Base-by-base conservation (phyloP, 441 rosid species). In the Geranium incanum region DNA sequence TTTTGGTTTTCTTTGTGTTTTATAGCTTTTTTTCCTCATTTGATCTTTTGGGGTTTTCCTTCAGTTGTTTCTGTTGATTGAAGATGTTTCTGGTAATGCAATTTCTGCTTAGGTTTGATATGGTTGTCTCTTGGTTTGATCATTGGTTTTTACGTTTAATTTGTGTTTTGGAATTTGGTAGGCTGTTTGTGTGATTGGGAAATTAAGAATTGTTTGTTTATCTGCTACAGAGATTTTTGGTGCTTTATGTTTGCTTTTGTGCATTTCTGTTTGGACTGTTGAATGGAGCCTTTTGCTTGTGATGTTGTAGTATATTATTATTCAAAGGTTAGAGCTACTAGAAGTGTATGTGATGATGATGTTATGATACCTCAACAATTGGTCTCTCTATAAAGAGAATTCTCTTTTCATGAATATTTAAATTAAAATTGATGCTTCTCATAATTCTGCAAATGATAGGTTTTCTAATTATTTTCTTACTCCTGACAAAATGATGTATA, bases 1-100 rank as follows among this genome's bases (percentile, higher is more conserved):
- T 78, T 78, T 71, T n/a, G 52, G 60, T 18, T 3, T 60, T 1
- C 13, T 60, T 11, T 60, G 28, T 6, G 57, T 12, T 15, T 13
- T 52, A 18, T 6, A n/a, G 60, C 6, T 52, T 52, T 18, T 16
- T 52, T 52, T 52, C 15, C 60, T 18, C 43, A 15, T 36, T 8
- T 67, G 57, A 21, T 4, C 69, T 4, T 37, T 67, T 36, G 28
- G 45, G 2, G 69, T 21, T 72, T 43, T 43, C 50, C 16, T 5
- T 33, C 7, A 63, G 1, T 18, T 60, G 16, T 41, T 69, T 38
- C 8, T 45, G 41, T 50, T 21, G 67, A 45, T 45, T 45, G 52
- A 45, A 45, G 52, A 45, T 45, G 52, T 2, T 12, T 45, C 52
- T 45, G 52, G 52, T 45, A 11, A 45, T 45, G 52, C 13, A 12